phyloP scores from a whole-genome alignment of 2,329 filamentous ascomycete species.

The Diplodia seriata region DNA sequence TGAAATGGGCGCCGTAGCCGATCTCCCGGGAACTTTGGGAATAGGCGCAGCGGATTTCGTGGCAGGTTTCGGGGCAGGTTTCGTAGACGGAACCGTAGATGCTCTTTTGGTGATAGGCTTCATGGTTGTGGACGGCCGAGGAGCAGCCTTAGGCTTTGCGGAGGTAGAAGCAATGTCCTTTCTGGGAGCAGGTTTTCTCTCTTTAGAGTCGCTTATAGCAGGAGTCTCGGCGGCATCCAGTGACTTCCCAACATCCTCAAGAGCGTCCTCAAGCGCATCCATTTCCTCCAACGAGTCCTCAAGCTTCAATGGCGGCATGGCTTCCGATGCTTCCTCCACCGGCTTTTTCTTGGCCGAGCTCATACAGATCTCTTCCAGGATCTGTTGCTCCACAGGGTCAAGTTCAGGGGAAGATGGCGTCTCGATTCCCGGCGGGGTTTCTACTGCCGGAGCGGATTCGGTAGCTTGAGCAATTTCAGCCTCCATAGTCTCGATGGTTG shows the following conservation, averaged over 20 bases:
- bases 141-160: slow-evolving; percentile 8
- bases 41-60: slow-evolving; percentile 11
- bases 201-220: slow-evolving; percentile 39
- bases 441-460: not conserved
- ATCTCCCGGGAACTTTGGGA: not conserved
- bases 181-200: slow-evolving; percentile 32
- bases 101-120: slow-evolving; percentile 21
- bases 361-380: slow-evolving; percentile 11
- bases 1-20: not conserved
- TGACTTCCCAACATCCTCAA: slow-evolving; percentile 55
- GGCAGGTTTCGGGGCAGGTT: slow-evolving; percentile 6
- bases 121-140: slow-evolving; percentile 9
- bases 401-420: slow-evolving; percentile 14
- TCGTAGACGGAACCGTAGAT: slow-evolving; percentile 2
- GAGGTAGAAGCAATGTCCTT: not conserved
- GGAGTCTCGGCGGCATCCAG: slow-evolving; percentile 44
- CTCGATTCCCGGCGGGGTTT: not conserved
- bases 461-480: not conserved
- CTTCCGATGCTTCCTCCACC: slow-evolving; percentile 34
- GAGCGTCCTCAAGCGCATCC: slow-evolving; percentile 59
- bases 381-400: slow-evolving; percentile 16
- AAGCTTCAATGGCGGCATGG: slow-evolving; percentile 44
- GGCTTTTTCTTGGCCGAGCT: not conserved
- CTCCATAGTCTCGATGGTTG: not conserved
- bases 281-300: slow-evolving; percentile 59